A percentile compares a stretch with the other conserved stretches of the same genome.
Evolutionary conservation across 176 grass and related monocot genomes (phyloP).

Genomic region (Triticum timopheevii): DNA sequence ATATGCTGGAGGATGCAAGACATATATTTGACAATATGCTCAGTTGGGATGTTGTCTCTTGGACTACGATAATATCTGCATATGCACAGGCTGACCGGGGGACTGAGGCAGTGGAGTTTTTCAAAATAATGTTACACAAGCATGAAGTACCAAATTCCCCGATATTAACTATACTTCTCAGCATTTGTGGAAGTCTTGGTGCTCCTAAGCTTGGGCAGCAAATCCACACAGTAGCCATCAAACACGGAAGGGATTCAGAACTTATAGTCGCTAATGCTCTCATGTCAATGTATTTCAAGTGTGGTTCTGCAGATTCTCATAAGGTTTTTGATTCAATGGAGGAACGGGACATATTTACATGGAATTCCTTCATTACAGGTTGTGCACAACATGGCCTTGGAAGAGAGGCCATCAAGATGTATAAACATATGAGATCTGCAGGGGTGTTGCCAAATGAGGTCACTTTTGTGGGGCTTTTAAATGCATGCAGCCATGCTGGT

Average conservation of each 20-base stretch:
- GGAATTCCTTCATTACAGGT: constrained; percentile 63
- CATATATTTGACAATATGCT: constrained; percentile 43
- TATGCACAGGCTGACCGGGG: constrained; percentile 44
- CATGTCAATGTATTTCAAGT: constrained; percentile 62
- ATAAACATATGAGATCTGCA: constrained; percentile 42
- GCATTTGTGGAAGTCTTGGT: constrained; percentile 34
- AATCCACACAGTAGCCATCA: constrained; percentile 37
- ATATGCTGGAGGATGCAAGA: constrained; percentile 55
- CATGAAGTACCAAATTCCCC: constrained; percentile 46
- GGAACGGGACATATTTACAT: constrained; percentile 45
- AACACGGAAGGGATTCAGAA: constrained; percentile 44
- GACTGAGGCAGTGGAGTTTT: constrained; percentile 39
- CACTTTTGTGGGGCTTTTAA: constrained; percentile 72
- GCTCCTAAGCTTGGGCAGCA: constrained; percentile 51
- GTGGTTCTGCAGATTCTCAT: constrained; percentile 27
- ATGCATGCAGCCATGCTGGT: constrained; percentile 71
- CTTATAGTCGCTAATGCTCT: constrained; percentile 53
- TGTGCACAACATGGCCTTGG: constrained; percentile 59
- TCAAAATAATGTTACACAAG: constrained; percentile 43
- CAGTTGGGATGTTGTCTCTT: constrained; percentile 44
- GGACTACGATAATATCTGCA: constrained; percentile 49
- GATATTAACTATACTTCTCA: constrained; percentile 50
- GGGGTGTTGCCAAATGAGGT: constrained; percentile 54
- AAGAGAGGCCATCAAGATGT: constrained; percentile 48
- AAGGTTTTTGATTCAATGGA: constrained; percentile 46